Evolutionary conservation across 2,329 filamentous ascomycete genomes (phyloP).

Genomic region (Clonostachys rosea): DNA sequence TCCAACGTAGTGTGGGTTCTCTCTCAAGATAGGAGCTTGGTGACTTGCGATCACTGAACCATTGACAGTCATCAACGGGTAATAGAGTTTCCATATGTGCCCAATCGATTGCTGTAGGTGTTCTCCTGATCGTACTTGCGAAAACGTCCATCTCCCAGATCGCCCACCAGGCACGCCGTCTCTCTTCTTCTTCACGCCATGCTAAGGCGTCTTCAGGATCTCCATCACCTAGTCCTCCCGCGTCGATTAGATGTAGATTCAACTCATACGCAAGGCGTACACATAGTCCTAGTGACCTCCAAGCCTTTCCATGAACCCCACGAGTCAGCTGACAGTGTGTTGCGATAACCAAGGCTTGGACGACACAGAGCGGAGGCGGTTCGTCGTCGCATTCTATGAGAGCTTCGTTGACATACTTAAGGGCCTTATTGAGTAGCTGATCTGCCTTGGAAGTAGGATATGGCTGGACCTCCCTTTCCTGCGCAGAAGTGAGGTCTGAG

Average conservation of each 20-base stretch:
- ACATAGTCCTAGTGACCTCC: conserved; percentile 22
- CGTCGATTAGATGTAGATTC: conserved; percentile 21
- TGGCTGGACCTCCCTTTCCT: too few species aligned
- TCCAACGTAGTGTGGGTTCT: conserved; percentile 22
- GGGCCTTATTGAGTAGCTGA: conserved; percentile 9
- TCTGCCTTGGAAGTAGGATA: too few species aligned
- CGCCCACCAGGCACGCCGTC: conserved; percentile 29
- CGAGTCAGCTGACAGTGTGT: conserved; percentile 25
- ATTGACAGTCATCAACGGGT: conserved; percentile 23
- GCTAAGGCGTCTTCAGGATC: not conserved
- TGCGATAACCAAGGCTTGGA: conserved; percentile 25
- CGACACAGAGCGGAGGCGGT: conserved; percentile 20
- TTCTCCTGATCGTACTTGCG: conserved; percentile 28
- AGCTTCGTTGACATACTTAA: conserved; percentile 16
- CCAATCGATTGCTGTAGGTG: conserved; percentile 27
- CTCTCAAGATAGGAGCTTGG: conserved; percentile 19
- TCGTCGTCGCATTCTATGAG: conserved; percentile 21
- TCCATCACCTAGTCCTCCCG: conserved; percentile 2
- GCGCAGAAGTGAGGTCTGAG: too few species aligned
- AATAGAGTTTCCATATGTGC: conserved; percentile 25
- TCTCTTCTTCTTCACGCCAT: conserved; percentile 23
- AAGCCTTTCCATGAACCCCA: conserved; percentile 26
- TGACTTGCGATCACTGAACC: conserved; percentile 16
- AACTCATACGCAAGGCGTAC: conserved; percentile 23
- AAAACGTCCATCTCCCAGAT: conserved; percentile 38